These are phyloP conservation scores for Pseudocercospora crystallina DNA, from an alignment of 2,329 filamentous ascomycete genomes.

Conservation along the genomic window DNA sequence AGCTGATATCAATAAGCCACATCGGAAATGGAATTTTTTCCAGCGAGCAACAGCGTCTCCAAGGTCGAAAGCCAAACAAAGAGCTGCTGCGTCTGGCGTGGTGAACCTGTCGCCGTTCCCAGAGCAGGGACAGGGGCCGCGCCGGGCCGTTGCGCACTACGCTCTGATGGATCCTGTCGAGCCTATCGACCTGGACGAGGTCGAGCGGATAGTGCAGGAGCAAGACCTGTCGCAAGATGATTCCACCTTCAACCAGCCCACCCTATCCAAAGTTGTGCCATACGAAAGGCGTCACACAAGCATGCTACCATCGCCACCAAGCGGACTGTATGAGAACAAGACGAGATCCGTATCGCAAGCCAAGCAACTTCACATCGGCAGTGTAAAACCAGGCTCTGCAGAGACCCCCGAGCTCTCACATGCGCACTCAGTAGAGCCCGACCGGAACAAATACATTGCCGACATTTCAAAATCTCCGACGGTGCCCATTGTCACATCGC, in stretches of 20 bases:
- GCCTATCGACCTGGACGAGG: constrained; percentile 44
- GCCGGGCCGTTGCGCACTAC: constrained; percentile 50
- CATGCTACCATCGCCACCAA: constrained; percentile 30
- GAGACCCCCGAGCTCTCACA: constrained; percentile 29
- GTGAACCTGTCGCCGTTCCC: constrained; percentile 11
- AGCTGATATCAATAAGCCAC: constrained; percentile 33
- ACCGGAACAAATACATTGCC: constrained; percentile 22
- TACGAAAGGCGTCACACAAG: constrained; percentile 29
- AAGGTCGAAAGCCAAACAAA: constrained; percentile 34
- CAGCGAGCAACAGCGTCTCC: constrained; percentile 48
- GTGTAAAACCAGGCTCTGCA: constrained; percentile 23
- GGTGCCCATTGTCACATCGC: too few relatives aligned
- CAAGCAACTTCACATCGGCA: constrained; percentile 13
- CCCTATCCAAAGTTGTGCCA: constrained; percentile 20
- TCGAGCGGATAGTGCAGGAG: constrained; percentile 50
- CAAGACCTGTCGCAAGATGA: constrained; percentile 26
- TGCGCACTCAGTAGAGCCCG: constrained; percentile 22
- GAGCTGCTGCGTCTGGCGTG: constrained; percentile 19
- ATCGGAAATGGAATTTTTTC: constrained; percentile 60
- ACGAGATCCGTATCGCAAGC: constrained; percentile 15
- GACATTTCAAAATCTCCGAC: constrained; percentile 19
- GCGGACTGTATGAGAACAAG: constrained; percentile 6
- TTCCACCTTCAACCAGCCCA: constrained; percentile 6
- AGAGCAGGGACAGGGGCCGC: constrained; percentile 7
- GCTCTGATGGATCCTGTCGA: constrained; percentile 54